Evolutionary conservation across 768 basidiomycete genomes (phyloP).

Genomic region (Pleurotus djamor): DNA sequence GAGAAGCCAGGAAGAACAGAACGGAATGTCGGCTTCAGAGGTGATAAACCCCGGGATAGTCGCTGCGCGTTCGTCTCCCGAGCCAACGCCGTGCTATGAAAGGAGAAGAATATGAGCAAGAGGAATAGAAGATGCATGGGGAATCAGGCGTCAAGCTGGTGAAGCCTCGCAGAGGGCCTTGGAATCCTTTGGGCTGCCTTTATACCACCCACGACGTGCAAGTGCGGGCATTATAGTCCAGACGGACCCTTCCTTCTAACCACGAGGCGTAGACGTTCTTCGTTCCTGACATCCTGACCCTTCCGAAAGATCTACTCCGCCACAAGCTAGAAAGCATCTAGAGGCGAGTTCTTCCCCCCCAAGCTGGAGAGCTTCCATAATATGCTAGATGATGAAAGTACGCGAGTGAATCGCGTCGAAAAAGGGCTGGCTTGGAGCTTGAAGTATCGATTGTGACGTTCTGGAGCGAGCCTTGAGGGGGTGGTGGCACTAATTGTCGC

Average conservation of each 20-base stretch:
- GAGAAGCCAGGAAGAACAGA: conserved; percentile 23
- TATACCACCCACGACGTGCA: background rate
- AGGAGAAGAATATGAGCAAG: background rate
- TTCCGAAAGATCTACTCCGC: background rate
- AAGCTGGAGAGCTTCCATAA: background rate
- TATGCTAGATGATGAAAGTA: background rate
- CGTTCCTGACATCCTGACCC: background rate
- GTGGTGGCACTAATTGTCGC: background rate
- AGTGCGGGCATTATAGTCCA: background rate
- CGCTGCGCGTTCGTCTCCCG: conserved; percentile 39
- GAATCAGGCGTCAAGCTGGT: background rate
- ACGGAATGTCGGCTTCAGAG: conserved; percentile 32
- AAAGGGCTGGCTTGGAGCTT: background rate
- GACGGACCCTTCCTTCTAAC: background rate
- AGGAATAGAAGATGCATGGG: conserved; percentile 1
- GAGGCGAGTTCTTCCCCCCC: background rate
- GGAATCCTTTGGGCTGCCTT: background rate
- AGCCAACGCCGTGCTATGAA: background rate
- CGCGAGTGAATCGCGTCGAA: background rate
- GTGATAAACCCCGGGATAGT: conserved; percentile 40
- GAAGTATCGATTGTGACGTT: background rate
- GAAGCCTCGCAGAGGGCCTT: background rate
- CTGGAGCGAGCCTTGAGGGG: background rate
- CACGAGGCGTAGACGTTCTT: background rate
- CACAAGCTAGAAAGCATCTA: background rate